Evolutionary conservation across 1,284 basidiomycete species (phyloP), one percentile per base, ranked within the genome.

Genomic region (Kalmanozyma brasiliensis): DNA sequence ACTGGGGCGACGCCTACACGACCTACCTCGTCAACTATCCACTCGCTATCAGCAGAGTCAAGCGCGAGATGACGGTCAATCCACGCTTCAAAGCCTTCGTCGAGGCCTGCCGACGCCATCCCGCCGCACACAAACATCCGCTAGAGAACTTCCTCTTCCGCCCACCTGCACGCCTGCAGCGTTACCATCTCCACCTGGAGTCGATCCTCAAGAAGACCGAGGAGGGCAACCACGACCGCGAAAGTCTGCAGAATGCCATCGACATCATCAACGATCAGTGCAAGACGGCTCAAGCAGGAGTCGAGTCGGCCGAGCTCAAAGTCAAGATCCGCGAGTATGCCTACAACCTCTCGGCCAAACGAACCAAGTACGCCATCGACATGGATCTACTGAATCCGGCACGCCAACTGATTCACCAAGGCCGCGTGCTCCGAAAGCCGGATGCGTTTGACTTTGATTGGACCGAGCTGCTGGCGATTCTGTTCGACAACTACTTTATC

Each of bases 1-100:
- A 94, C 76, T 98, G 97, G 85, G 87, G 91, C 32, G 85, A 88
- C 8, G 88, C 89, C 3, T 98, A 98, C 82, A 91, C 92, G 0
- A 85, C 86, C 13, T 97, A 97, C 74, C 88, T 94, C 20, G 91
- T 91, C 3, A 89, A 91, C 74, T 87, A 93, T 52, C 92, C 94
- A 0, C 83, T 90, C 8, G 93, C 93, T 0, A 93, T 96, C 81
- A 90, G 90, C 79, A 85, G 89, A 56, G 85, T 98, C 81, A 91
- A 90, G 80, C 90, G 93, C 23, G 93, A 97, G 83, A 84, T 89
- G 45, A 90, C 92, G 43, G 85, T 85, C 45, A 97, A 97, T 80
- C 85, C 89, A 0, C 88, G 91, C 53, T 91, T 98, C 79, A 86
- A 90, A 34, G 83, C 90, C 17, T 94, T 96, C 80, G 85, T 96